Conservation (phyloP, 1,284 basidiomycete genomes). For the Trichosporon sp. region DNA sequence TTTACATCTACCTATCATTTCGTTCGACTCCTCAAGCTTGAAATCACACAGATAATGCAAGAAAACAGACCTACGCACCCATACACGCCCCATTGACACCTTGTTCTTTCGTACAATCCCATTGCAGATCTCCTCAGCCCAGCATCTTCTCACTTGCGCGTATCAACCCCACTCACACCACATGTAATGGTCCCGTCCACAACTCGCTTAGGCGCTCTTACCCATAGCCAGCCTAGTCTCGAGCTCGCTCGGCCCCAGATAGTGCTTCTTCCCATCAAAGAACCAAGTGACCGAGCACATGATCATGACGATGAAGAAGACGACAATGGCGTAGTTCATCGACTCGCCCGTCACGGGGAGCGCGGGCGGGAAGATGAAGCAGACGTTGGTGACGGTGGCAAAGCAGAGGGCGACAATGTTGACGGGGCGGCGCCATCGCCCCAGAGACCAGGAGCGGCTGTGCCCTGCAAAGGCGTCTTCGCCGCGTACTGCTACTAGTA, state of each 20-base stretch:
- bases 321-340: constrained; percentile 51
- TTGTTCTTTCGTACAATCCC: too few species aligned
- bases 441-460: constrained; percentile 39
- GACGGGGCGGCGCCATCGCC: constrained; percentile 34
- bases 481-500: constrained; percentile 48
- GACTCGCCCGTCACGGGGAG: constrained; percentile 42
- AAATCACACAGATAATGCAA: too few species aligned
- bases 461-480: constrained; percentile 40
- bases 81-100: too few species aligned
- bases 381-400: constrained; percentile 48
- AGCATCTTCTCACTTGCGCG: too few species aligned
- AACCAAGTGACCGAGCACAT: constrained; percentile 43
- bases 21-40: too few species aligned
- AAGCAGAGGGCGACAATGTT: constrained; percentile 47
- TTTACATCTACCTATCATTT: too few species aligned
- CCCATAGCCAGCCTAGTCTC: constrained; percentile 13
- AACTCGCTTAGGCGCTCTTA: not conserved
- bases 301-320: constrained; percentile 34
- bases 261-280: constrained; percentile 43
- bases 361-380: constrained; percentile 53
- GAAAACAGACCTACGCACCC: too few species aligned
- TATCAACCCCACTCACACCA: too few species aligned
- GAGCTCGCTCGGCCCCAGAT: constrained; percentile 46
- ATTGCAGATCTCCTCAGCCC: too few species aligned
- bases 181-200: too few species aligned